Evolutionary conservation across 768 basidiomycete genomes (phyloP).

Genomic region (Coprinopsis sp.): DNA sequence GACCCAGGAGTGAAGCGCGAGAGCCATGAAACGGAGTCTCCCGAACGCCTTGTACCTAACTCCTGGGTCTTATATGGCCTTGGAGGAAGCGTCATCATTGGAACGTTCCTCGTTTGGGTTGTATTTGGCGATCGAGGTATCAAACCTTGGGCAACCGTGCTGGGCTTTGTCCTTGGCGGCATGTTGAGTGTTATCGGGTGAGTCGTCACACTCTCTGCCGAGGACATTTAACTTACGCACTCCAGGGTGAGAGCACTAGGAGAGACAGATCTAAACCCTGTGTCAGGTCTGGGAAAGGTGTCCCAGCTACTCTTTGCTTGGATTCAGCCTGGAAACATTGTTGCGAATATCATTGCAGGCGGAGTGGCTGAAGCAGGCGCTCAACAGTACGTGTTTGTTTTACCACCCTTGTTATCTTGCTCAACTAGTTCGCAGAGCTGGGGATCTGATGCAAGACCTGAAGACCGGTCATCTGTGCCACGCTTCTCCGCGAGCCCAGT

Average conservation of each 20-base stretch:
- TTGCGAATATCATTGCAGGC: constrained; percentile 97
- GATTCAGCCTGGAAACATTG: constrained; percentile 90
- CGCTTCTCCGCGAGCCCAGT: constrained; percentile 91
- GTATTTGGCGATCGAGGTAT: constrained; percentile 92
- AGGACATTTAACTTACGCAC: constrained; percentile 9
- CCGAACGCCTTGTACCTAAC: constrained; percentile 75
- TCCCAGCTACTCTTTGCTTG: constrained; percentile 93
- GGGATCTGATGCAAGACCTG: constrained; percentile 97
- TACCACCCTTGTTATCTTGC: not conserved
- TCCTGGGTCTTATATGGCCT: constrained; percentile 76
- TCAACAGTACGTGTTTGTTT: constrained; percentile 56
- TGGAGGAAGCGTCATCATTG: constrained; percentile 52
- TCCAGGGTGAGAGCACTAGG: constrained; percentile 86
- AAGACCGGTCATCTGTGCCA: constrained; percentile 93
- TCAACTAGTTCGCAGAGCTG: constrained; percentile 52
- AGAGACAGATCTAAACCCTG: constrained; percentile 92
- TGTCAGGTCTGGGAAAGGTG: constrained; percentile 91
- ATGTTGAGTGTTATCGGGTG: constrained; percentile 86
- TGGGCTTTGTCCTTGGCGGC: constrained; percentile 80
- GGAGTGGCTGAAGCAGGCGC: constrained; percentile 97
- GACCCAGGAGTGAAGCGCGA: constrained; percentile 24
- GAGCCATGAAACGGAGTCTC: constrained; percentile 68
- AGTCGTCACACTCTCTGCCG: constrained; percentile 24
- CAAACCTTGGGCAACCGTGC: constrained; percentile 88
- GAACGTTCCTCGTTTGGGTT: constrained; percentile 78